Evolutionary conservation across 2,329 filamentous ascomycete species (phyloP).

Genomic region (Teratosphaeria nubilosa): DNA sequence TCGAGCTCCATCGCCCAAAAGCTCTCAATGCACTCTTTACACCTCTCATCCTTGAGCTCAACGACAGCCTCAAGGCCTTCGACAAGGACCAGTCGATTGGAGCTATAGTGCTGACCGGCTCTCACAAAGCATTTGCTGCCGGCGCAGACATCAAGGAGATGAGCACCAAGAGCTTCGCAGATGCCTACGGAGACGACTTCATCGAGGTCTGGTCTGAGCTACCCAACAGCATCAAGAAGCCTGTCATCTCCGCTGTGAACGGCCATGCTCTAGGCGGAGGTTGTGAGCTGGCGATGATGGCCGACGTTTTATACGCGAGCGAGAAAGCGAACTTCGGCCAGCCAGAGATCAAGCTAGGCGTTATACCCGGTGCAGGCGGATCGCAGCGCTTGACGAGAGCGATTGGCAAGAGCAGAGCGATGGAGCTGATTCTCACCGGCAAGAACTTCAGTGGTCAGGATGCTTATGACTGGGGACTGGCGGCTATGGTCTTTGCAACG

Average conservation of each 20-base stretch:
- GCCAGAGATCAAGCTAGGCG: conserved; percentile 91
- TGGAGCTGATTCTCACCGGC: conserved; percentile 85
- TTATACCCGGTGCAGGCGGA: conserved; percentile 84
- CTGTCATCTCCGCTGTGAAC: conserved; percentile 86
- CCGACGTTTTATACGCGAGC: conserved; percentile 87
- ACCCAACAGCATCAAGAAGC: conserved; percentile 77
- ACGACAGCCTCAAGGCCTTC: conserved; percentile 62
- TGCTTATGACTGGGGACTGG: conserved; percentile 83
- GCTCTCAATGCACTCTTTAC: conserved; percentile 89
- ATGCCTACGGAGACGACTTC: conserved; percentile 81
- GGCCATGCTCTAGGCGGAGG: conserved; percentile 91
- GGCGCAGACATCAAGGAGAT: conserved; percentile 99
- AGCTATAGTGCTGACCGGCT: conserved; percentile 79
- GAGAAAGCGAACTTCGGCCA: conserved; percentile 83
- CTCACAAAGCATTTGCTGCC: conserved; percentile 81
- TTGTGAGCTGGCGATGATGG: conserved; percentile 96
- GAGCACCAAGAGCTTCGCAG: conserved; percentile 79
- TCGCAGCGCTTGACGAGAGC: conserved; percentile 76
- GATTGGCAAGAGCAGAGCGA: conserved; percentile 61
- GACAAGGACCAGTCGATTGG: conserved; percentile 59
- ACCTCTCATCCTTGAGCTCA: conserved; percentile 82
- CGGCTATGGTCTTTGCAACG: conserved; percentile 67
- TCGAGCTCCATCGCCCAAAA: conserved; percentile 88
- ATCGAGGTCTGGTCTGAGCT: conserved; percentile 91
- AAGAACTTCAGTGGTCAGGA: conserved; percentile 74